phyloP scores from a whole-genome alignment of 2,329 filamentous ascomycete species.

The Alternaria sp. region DNA sequence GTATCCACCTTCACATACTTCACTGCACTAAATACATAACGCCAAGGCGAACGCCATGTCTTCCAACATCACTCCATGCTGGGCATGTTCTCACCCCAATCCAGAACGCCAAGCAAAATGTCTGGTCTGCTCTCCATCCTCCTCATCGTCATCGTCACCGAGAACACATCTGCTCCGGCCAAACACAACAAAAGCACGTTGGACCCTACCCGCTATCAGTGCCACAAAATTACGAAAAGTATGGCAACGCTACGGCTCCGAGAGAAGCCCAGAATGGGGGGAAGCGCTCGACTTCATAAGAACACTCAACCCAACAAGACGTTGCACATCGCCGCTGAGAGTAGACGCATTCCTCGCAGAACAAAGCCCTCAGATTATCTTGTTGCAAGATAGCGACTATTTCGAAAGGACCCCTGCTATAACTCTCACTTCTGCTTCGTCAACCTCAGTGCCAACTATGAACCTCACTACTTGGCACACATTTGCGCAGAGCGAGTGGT shows the following conservation, averaged over 20 bases:
- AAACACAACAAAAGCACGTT: not conserved
- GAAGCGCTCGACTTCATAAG: not conserved
- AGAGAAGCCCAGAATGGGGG: not conserved
- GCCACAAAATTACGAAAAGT: not conserved
- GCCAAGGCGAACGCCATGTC: not conserved
- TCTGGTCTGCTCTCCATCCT: not conserved
- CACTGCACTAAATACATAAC: not conserved
- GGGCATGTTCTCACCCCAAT: conserved; percentile 1
- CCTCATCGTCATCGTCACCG: not conserved
- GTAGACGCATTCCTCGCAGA: not conserved
- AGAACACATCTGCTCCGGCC: not conserved
- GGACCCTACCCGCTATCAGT: not conserved
- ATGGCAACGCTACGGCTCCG: not conserved
- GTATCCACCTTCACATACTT: not conserved
- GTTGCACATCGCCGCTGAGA: not conserved
- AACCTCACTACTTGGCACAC: not conserved
- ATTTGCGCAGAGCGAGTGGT: not conserved
- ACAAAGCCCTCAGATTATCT: not conserved
- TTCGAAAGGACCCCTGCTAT: not conserved
- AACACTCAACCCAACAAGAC: not conserved
- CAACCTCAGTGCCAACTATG: not conserved
- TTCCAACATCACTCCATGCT: not conserved
- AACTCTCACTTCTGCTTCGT: not conserved
- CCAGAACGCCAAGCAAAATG: not conserved
- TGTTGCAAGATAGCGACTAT: not conserved